Base-by-base conservation (phyloP, 1,284 basidiomycete species). In the Ustilago crameri region DNA sequence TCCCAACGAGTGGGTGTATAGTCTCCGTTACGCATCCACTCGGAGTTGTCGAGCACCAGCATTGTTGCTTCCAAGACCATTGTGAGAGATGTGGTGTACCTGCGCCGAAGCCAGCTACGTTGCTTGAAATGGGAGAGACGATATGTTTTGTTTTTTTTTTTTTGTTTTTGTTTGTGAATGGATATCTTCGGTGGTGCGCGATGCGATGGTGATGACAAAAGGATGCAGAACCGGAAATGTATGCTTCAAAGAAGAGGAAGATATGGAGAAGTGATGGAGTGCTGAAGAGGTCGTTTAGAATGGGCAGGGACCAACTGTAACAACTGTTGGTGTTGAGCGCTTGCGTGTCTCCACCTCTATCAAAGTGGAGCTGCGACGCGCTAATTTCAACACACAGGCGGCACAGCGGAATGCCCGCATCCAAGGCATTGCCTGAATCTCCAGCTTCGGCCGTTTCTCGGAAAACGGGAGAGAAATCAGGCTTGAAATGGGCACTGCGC, bases 1-100 rank as follows among this genome's bases (percentile, higher is more conserved):
- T 91, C 90, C 84, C 94, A 93, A 9, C 84, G 74, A 90, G 89
- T 60, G 41, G 94, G 94, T 37, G 87, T 86, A 84, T 95, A 97
- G 86, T 98, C 95, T 42, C 95, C 95, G 85, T 98, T 98, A 42
- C 87, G 75, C 49, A 84, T 84, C 71, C 79, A 83, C 62, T 80
- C 77, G 35, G 82, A 84, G 76, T 85, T 85, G 78, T 81, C 76
- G 43, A 82, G 63, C 69, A 83, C 81, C n/a, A 83, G 63, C 81
- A 83, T 83, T 18, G 81, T 83, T 30, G 81, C 80, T 73, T 83
- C 81, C 52, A 82, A 70, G 37, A 76, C 77, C 81, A 83, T 83
- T 37, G 49, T 60, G 51, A 41, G 10, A 22, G 38, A 7, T 24
- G 7, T 12, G 35, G 17, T 15, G 43, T 30, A 45, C 12, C 24